A percentile compares a stretch with the other conserved stretches of the same genome.
Evolutionary conservation across 345 rosid species (phyloP).

Genomic region (Salix brachista): DNA sequence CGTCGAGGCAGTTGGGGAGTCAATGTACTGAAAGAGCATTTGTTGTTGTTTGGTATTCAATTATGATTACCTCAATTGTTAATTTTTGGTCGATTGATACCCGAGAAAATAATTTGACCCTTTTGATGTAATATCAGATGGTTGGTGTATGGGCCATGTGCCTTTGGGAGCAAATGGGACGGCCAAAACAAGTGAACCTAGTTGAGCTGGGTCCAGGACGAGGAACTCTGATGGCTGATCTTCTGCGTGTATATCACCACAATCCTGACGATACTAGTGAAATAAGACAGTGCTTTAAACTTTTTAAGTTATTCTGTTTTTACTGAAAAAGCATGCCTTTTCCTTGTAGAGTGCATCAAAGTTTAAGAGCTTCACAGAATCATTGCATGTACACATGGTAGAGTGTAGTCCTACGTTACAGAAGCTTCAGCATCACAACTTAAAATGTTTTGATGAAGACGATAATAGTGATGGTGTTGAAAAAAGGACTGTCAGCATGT

Average conservation of each 20-base stretch:
- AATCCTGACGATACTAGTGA: slow-evolving; percentile 6
- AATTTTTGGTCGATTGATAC: not conserved
- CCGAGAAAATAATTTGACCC: not conserved
- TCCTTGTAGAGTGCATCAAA: slow-evolving; percentile 66
- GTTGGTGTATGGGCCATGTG: slow-evolving; percentile 89
- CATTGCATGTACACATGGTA: slow-evolving; percentile 75
- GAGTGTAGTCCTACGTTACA: slow-evolving; percentile 83
- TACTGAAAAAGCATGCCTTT: slow-evolving; percentile 5
- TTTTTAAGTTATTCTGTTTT: not conserved
- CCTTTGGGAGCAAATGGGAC: slow-evolving; percentile 95
- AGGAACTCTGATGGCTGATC: slow-evolving; percentile 93
- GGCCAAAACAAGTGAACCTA: slow-evolving; percentile 66
- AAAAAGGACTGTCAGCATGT: slow-evolving; percentile 41
- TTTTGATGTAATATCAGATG: slow-evolving; percentile 47
- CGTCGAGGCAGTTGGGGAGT: not conserved
- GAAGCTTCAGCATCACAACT: slow-evolving; percentile 60
- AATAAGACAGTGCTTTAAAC: not conserved
- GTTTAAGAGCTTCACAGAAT: slow-evolving; percentile 66
- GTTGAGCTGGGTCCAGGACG: slow-evolving; percentile 95
- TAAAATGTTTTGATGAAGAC: slow-evolving; percentile 57
- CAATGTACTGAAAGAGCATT: not conserved
- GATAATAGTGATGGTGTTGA: slow-evolving; percentile 26
- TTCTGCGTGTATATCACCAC: slow-evolving; percentile 59
- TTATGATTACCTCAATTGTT: not conserved
- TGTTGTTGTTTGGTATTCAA: not conserved